Evolutionary conservation across 2,329 filamentous ascomycete species (phyloP).

Genomic region (Achaetomium macrosporum): DNA sequence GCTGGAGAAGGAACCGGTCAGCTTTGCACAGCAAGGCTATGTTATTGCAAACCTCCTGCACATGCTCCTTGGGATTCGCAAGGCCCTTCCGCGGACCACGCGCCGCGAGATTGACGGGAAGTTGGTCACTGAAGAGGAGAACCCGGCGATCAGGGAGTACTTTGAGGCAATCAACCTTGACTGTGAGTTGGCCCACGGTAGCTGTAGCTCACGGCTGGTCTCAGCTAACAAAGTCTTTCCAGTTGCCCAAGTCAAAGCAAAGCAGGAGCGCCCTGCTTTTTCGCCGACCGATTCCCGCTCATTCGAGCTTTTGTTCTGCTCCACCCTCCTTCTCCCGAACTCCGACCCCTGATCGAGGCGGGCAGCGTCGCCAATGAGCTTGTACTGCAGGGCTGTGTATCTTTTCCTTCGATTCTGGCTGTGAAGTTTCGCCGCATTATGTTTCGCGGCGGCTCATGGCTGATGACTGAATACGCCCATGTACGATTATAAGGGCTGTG

Average conservation of each 20-base stretch:
- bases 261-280: slow-evolving; percentile 48
- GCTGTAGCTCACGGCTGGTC: not conserved
- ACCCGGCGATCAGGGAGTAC: slow-evolving; percentile 43
- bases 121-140: slow-evolving; percentile 42
- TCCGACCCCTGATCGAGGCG: slow-evolving; percentile 15
- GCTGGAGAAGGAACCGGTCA: slow-evolving; percentile 50
- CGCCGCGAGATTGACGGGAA: slow-evolving; percentile 42
- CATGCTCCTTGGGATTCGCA: slow-evolving; percentile 57
- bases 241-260: slow-evolving; percentile 38
- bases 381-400: not conserved
- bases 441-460: not conserved
- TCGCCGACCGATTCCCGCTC: slow-evolving; percentile 43
- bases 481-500: slow-evolving; percentile 7
- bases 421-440: not conserved
- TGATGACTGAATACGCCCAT: slow-evolving; percentile 8
- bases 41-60: slow-evolving; percentile 53
- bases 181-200: slow-evolving; percentile 39
- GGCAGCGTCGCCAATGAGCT: not conserved
- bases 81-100: slow-evolving; percentile 50
- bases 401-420: slow-evolving; percentile 2
- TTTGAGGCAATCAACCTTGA: slow-evolving; percentile 52
- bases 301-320: slow-evolving; percentile 41
- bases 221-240: slow-evolving; percentile 3
- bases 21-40: slow-evolving; percentile 54
- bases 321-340: slow-evolving; percentile 35